These are phyloP conservation scores for Termitomyces sp. DNA, from an alignment of 768 basidiomycete species.

Conservation along the genomic window DNA sequence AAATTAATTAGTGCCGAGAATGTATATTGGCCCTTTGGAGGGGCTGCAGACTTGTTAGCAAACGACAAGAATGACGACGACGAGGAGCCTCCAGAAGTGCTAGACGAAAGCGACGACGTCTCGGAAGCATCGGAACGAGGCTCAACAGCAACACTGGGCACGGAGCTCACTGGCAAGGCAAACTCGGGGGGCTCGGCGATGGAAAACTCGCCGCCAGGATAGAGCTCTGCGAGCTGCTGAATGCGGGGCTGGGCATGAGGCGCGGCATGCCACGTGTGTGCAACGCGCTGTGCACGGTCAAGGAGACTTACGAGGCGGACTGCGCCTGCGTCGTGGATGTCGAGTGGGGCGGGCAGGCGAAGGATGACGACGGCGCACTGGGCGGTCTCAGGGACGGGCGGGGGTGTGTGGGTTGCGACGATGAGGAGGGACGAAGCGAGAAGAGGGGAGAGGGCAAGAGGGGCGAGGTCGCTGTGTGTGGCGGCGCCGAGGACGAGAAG, in stretches of 20 bases:
- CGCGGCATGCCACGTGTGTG: slow-evolving; percentile 19
- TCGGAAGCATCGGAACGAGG: background rate
- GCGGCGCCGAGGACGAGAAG: slow-evolving; percentile 38
- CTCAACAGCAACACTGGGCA: background rate
- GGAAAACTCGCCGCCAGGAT: slow-evolving; percentile 27
- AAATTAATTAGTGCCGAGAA: slow-evolving; percentile 43
- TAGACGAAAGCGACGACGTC: background rate
- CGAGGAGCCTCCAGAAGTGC: background rate
- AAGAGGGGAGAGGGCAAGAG: slow-evolving; percentile 27
- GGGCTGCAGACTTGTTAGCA: background rate
- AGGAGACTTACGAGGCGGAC: slow-evolving; percentile 34
- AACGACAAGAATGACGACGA: background rate
- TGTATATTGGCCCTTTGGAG: slow-evolving; percentile 8
- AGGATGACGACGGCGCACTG: slow-evolving; percentile 25
- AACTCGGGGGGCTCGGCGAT: slow-evolving; percentile 19
- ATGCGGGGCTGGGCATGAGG: slow-evolving; percentile 14
- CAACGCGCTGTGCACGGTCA: slow-evolving; percentile 34
- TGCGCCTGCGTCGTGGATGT: slow-evolving; percentile 29
- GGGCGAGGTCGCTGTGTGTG: slow-evolving; percentile 23
- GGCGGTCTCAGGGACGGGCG: slow-evolving; percentile 17
- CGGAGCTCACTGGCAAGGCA: background rate
- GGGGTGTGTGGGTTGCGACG: slow-evolving; percentile 33
- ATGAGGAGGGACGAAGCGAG: slow-evolving; percentile 31
- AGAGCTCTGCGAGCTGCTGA: slow-evolving; percentile 27
- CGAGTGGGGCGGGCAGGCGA: slow-evolving; percentile 26